Percentiles rank a stretch among this genome's conserved stretches.
These are phyloP conservation scores for Colletotrichum caudatum DNA, from an alignment of 2,329 filamentous ascomycete genomes.

Conservation along the genomic window DNA sequence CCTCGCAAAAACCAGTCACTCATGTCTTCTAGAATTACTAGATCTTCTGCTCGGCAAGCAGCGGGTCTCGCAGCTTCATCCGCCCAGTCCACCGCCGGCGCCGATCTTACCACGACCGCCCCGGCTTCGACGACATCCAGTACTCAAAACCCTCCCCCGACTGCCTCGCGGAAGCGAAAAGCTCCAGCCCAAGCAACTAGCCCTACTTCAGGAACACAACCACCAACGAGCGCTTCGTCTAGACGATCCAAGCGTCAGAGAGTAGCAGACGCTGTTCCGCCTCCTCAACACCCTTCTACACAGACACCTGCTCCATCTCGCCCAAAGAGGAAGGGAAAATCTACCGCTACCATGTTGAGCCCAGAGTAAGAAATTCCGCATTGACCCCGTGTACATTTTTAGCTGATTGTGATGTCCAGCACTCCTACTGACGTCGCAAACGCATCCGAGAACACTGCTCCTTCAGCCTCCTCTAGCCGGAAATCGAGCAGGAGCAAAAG, in stretches of 20 bases:
- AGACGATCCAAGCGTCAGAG: conserved; percentile 80
- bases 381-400: not conserved
- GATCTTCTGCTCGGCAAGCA: conserved; percentile 92
- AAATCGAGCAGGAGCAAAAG: conserved; percentile 82
- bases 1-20: conserved; percentile 62
- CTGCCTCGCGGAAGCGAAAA: conserved; percentile 81
- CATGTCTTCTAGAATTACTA: conserved; percentile 97
- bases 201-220: conserved; percentile 48
- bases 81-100: conserved; percentile 54
- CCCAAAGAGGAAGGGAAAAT: conserved; percentile 72
- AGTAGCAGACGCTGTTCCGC: conserved; percentile 62
- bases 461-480: conserved; percentile 74
- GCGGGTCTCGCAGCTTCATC: conserved; percentile 70
- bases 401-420: conserved; percentile 47
- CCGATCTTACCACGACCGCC: conserved; percentile 56
- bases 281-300: conserved; percentile 46
- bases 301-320: conserved; percentile 49
- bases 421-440: conserved; percentile 74
- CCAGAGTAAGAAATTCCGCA: conserved; percentile 68
- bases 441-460: conserved; percentile 67
- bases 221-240: conserved; percentile 52
- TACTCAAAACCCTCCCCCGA: conserved; percentile 58
- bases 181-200: conserved; percentile 65
- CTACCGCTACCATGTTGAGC: conserved; percentile 76
- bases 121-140: conserved; percentile 54